Evolutionary conservation across 2,329 filamentous ascomycete genomes (phyloP), one percentile per base, ranked within the genome.

Genomic region (Pseudogymnoascus pannorum): DNA sequence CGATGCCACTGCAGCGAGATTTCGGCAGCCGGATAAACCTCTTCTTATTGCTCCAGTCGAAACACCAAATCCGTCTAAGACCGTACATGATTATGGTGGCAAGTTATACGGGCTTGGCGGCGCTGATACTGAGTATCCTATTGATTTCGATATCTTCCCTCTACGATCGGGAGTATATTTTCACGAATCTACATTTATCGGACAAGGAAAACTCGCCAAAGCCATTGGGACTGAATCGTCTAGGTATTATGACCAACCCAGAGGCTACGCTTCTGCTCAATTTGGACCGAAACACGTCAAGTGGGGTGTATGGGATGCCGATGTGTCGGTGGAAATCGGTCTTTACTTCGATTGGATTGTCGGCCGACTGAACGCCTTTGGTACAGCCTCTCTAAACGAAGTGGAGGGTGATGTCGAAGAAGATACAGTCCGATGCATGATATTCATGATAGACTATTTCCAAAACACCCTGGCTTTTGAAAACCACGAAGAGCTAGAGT

Each of bases 71-170:
- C 64, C 64, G 14, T 20, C 57, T 18, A 61, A 67, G 29, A 66
- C 66, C 12, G 51, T 60, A 3, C 61, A 67, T 3, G 62, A 66
- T 57, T 64, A 65, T n/a, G 63, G 64, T 4, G 64, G 57, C 44
- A 81, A 78, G 64, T 68, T 87, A n/a, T 66, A 70, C 9, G 83
- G 84, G 1, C 72, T 88, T 6, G 83, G 81, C 0, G 81, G 83
- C 0, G 86, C 83, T 68, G 85, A 85, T 1, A 83, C 81, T 1
- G 76, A 78, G 22, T 87, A 87, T 68, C 81, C 83, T 0, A 78
- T 81, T 33, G 79, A 87, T 67, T 88, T 88, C 64, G 83, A 87
- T 51, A 71, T 83, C 4, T 85, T 86, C 60, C 84, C 84, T 16
- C 72, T 87, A 29, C 78, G 81, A 38, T 67, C 71, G 5, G 79